Conservation (phyloP, 2,329 filamentous ascomycete species). For the Aureobasidium sp. region DNA sequence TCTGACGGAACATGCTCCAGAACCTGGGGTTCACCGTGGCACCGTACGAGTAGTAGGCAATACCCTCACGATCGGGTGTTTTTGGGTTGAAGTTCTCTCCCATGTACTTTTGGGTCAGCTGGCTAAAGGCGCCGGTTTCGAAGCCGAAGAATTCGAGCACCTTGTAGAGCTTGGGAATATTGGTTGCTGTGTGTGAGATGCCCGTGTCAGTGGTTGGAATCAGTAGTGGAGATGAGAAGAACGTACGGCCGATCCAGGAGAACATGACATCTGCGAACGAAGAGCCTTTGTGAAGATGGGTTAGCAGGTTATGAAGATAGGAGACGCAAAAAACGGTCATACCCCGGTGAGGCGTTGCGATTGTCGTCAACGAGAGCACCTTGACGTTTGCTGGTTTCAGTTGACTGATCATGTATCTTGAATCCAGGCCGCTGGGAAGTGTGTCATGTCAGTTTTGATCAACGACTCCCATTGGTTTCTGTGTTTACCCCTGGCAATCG, state of each 20-base stretch:
- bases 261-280: conserved; percentile 55
- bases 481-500: conserved; percentile 27
- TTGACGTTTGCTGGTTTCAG: conserved; percentile 58
- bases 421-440: conserved; percentile 47
- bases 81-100: conserved; percentile 48
- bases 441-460: not conserved
- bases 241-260: conserved; percentile 45
- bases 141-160: conserved; percentile 46
- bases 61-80: conserved; percentile 45
- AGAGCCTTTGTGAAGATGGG: conserved; percentile 32
- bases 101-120: conserved; percentile 53
- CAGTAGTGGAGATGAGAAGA: too few species aligned
- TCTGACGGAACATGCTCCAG: conserved; percentile 49
- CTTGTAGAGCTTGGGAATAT: conserved; percentile 47
- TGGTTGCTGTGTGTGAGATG: conserved; percentile 26
- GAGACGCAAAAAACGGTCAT: conserved; percentile 8
- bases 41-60: conserved; percentile 56
- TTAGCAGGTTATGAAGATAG: conserved; percentile 6
- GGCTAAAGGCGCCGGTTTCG: conserved; percentile 52
- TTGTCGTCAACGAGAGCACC: conserved; percentile 59
- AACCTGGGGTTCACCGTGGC: conserved; percentile 47
- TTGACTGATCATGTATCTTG: conserved; percentile 54
- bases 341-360: conserved; percentile 53
- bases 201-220: not conserved
- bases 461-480: not conserved